Evolutionary conservation across 202 grass and related monocot genomes (phyloP), one percentile per base, ranked within the genome.

Genomic region (Panicum hallii): DNA sequence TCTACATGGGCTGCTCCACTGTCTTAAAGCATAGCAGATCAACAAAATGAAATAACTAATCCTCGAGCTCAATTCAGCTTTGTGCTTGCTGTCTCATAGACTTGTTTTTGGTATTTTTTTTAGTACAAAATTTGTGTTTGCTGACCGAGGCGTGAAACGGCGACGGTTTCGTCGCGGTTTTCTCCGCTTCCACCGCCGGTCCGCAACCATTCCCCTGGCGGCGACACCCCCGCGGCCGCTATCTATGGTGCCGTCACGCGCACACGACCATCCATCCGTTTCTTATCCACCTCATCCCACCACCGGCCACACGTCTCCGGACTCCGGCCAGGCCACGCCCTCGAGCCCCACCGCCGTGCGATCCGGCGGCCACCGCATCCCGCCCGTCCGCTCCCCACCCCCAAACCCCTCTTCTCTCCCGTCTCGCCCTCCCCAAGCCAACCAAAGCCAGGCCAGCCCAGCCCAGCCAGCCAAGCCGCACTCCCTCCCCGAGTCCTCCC

Each of bases 261-360:
- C 63, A 13, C 40, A 3, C 74, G 64, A 77, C 56, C 83, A 40
- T 53, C 70, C 82, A 58, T 74, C 87, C 73, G 19, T 84, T 75
- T 69, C 80, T 90, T 86, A 87, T 89, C 78, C 82, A 55, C 81
- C 69, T 89, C 78, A 89, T 89, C 88, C 68, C 49, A n/a, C 67
- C 70, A 11, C 23, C 26, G 61, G 67, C 87, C 90, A 88, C 87
- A 67, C 88, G 17, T 82, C 71, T 82, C 30, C 45, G 16, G 82
- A 34, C 34, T 2, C 34, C 36, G 4, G 36, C 45, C 55, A 63
- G 45, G 81, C 34, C 20, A 74, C 70, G 9, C 3, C 53, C 10
- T 65, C 34, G 19, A 11, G 0, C 63, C 5, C 7, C 9, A 47
- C 22, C 32, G 41, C 84, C 84, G 84, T 93, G 77, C 13, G 91